These are phyloP conservation scores for Fusarium sp. DNA, from an alignment of 2,329 filamentous ascomycete species.

Conservation along the genomic window DNA sequence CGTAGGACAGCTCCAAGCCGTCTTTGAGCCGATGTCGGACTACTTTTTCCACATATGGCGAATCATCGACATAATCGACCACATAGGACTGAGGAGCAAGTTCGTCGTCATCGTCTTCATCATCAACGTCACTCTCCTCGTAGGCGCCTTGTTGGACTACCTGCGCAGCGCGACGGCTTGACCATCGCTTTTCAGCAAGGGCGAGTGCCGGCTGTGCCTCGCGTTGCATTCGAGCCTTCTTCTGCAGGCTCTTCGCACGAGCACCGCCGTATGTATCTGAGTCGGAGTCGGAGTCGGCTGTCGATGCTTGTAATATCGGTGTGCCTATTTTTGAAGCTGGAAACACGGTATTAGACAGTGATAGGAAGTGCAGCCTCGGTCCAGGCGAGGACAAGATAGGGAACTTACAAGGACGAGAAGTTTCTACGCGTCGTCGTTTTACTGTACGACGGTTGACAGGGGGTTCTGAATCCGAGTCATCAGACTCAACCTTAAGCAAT, in stretches of 20 bases:
- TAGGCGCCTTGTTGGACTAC: conserved; percentile 74
- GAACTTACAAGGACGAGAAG: conserved; percentile 74
- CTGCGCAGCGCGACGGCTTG: conserved; percentile 86
- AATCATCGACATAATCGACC: conserved; percentile 80
- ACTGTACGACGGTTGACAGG: conserved; percentile 70
- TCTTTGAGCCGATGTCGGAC: conserved; percentile 88
- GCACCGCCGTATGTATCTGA: conserved; percentile 86
- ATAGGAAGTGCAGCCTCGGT: conserved; percentile 2
- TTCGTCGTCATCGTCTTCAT: conserved; percentile 76
- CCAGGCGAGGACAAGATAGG: conserved; percentile 1
- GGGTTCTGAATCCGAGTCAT: conserved; percentile 80
- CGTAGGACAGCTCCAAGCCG: conserved; percentile 71
- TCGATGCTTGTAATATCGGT: conserved; percentile 67
- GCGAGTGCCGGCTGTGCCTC: conserved; percentile 77
- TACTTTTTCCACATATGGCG: conserved; percentile 90
- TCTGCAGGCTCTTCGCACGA: conserved; percentile 77
- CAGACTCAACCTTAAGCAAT: conserved; percentile 63
- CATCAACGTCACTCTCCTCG: conserved; percentile 76
- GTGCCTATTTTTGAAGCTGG: conserved; percentile 74
- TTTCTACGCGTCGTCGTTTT: conserved; percentile 79
- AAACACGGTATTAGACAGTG: conserved; percentile 33
- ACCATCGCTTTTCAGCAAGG: conserved; percentile 90
- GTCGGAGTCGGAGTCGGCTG: conserved; percentile 76
- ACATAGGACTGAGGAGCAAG: conserved; percentile 76
- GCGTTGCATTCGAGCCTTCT: conserved; percentile 83